phyloP scores from a whole-genome alignment of 768 basidiomycete species.

The Amanita rimosa region DNA sequence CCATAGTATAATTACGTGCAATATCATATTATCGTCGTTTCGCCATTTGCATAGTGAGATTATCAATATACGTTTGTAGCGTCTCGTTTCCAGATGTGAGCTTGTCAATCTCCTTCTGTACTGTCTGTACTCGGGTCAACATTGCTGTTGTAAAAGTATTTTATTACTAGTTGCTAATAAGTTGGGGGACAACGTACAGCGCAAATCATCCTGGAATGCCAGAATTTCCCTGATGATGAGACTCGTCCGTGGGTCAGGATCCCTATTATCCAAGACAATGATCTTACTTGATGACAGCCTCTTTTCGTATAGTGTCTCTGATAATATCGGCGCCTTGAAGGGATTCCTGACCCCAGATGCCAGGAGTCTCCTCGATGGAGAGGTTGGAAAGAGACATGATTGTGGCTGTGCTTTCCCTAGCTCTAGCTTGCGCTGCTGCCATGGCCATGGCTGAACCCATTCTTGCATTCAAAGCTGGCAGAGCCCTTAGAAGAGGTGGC shows the following conservation, averaged over 20 bases:
- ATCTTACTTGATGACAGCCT: conserved; percentile 62
- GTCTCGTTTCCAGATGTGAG: conserved; percentile 70
- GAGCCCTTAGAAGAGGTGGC: conserved; percentile 56
- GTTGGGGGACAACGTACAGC: conserved; percentile 33
- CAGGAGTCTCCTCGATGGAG: conserved; percentile 25
- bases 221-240: conserved; percentile 48
- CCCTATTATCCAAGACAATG: background rate
- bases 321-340: conserved; percentile 49
- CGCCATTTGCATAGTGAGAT: conserved; percentile 80
- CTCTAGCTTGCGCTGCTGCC: conserved; percentile 17
- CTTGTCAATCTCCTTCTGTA: conserved; percentile 75
- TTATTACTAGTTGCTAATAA: conserved; percentile 2
- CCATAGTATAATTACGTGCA: background rate
- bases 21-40: conserved; percentile 41
- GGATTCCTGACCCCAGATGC: conserved; percentile 39
- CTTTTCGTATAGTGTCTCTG: conserved; percentile 68
- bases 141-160: conserved; percentile 39
- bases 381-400: conserved; percentile 37
- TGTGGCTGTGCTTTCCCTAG: conserved; percentile 1
- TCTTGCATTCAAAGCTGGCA: conserved; percentile 59
- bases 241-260: background rate
- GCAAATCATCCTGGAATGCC: conserved; percentile 67
- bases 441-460: conserved; percentile 32
- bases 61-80: conserved; percentile 84
- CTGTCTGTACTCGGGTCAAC: conserved; percentile 49